phyloP scores from a whole-genome alignment of 768 basidiomycete species.

The Podaxis sp. region DNA sequence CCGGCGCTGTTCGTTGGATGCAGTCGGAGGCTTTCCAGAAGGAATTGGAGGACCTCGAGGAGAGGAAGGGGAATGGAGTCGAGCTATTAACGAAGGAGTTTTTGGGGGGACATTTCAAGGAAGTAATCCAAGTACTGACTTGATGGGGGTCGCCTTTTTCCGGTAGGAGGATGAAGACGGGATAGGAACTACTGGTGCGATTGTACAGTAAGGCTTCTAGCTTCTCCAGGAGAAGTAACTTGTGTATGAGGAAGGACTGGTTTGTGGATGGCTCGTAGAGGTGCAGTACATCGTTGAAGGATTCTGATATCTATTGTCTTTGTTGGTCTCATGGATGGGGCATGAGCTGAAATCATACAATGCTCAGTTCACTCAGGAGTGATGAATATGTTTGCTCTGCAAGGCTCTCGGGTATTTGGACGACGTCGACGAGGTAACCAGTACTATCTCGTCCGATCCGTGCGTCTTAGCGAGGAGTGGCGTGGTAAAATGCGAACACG shows the following conservation, averaged over 20 bases:
- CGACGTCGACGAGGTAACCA: slow-evolving; percentile 4
- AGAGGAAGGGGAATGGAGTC: slow-evolving; percentile 4
- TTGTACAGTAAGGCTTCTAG: slow-evolving; percentile 4
- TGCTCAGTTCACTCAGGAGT: neutral
- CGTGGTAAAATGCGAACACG: neutral
- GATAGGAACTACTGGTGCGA: neutral
- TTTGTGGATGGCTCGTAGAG: slow-evolving; percentile 40
- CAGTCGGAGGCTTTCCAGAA: neutral
- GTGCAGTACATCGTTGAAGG: slow-evolving; percentile 39
- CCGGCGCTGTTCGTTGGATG: neutral
- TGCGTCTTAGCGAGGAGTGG: neutral
- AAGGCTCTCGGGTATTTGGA: neutral
- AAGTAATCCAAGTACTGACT: neutral
- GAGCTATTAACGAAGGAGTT: neutral
- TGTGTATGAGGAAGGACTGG: slow-evolving; percentile 57
- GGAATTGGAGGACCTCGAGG: slow-evolving; percentile 3
- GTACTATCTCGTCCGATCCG: neutral
- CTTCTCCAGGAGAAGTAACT: slow-evolving; percentile 17
- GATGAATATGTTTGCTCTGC: neutral
- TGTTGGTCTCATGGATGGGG: neutral
- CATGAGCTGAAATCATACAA: neutral
- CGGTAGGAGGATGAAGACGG: slow-evolving; percentile 1
- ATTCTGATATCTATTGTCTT: slow-evolving; percentile 2
- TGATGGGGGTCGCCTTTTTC: neutral
- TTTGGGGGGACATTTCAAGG: neutral